phyloP scores from a whole-genome alignment of 2,329 filamentous ascomycete species.

The Penicillium sp. region DNA sequence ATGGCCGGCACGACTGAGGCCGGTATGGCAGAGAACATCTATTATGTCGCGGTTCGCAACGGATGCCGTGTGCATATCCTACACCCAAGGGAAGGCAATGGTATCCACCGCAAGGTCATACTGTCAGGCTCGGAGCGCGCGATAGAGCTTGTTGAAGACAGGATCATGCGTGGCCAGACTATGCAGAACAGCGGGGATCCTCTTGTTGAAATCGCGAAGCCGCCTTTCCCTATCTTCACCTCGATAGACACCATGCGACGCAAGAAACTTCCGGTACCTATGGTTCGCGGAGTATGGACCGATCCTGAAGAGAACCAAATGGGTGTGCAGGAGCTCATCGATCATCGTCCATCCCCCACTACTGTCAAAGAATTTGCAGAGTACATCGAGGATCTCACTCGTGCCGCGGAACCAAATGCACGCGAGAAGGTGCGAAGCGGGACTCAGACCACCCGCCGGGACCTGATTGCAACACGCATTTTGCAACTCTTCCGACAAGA shows the following conservation, averaged over 20 bases:
- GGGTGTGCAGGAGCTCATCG: slow-evolving; percentile 19
- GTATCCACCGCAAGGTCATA: slow-evolving; percentile 38
- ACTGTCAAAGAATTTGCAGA: slow-evolving; percentile 43
- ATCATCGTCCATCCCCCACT: slow-evolving; percentile 23
- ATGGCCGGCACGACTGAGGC: slow-evolving; percentile 36
- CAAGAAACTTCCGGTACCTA: slow-evolving; percentile 28
- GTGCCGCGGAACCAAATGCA: slow-evolving; percentile 21
- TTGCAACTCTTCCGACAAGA: slow-evolving; percentile 38
- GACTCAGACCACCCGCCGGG: slow-evolving; percentile 12
- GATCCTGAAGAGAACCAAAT: slow-evolving; percentile 6
- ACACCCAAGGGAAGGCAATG: slow-evolving; percentile 33
- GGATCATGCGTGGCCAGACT: slow-evolving; percentile 28
- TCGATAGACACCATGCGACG: slow-evolving; percentile 30
- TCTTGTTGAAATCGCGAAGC: slow-evolving; percentile 33
- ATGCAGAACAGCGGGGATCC: slow-evolving; percentile 34
- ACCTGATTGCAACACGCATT: slow-evolving; percentile 30
- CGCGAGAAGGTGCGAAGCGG: not conserved
- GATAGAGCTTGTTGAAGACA: slow-evolving; percentile 35
- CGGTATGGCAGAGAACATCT: slow-evolving; percentile 43
- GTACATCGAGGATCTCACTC: slow-evolving; percentile 44
- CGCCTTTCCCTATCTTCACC: slow-evolving; percentile 34
- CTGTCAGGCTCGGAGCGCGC: slow-evolving; percentile 40
- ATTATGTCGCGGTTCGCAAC: slow-evolving; percentile 37
- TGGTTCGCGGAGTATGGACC: slow-evolving; percentile 38
- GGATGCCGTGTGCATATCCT: slow-evolving; percentile 46